Percentiles rank a stretch among this genome's conserved stretches.
phyloP scores from a whole-genome alignment of 306 rosid genomes.

The Echinosophora koreensis region DNA sequence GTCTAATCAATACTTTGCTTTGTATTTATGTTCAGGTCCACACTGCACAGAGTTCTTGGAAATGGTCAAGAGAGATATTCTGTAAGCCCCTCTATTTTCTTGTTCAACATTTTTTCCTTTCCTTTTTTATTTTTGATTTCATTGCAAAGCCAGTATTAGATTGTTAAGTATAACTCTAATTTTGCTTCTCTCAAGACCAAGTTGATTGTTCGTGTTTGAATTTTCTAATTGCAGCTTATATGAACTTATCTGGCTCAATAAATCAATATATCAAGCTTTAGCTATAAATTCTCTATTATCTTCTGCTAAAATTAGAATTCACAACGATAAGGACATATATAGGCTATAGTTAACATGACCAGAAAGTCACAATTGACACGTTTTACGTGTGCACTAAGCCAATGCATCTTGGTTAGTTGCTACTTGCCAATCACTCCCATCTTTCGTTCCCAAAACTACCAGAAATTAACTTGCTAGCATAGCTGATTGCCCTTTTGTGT shows the following conservation, averaged over 20 bases:
- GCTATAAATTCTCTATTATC: background rate
- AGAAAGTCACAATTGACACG: background rate
- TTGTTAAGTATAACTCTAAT: background rate
- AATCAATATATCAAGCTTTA: constrained; percentile 4
- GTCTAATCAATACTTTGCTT: constrained; percentile 30
- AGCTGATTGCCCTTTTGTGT: background rate
- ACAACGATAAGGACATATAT: background rate
- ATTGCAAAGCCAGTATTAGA: background rate
- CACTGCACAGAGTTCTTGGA: constrained; percentile 90
- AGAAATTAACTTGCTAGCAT: background rate
- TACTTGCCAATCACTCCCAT: background rate
- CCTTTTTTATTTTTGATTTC: background rate
- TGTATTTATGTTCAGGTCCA: constrained; percentile 71
- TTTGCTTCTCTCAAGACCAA: background rate
- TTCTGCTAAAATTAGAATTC: constrained; percentile 9
- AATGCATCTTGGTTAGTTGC: background rate
- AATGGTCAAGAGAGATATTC: constrained; percentile 88
- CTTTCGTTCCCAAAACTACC: background rate
- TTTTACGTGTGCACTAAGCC: too few species aligned
- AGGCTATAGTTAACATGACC: background rate
- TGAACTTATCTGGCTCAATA: constrained; percentile 2
- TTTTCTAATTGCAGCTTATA: background rate
- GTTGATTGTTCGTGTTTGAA: background rate
- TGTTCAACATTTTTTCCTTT: background rate
- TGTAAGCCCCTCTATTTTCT: constrained; percentile 55